Base-by-base conservation (phyloP, 352 stramenopile species). In the Phytophthora pinifolia region DNA sequence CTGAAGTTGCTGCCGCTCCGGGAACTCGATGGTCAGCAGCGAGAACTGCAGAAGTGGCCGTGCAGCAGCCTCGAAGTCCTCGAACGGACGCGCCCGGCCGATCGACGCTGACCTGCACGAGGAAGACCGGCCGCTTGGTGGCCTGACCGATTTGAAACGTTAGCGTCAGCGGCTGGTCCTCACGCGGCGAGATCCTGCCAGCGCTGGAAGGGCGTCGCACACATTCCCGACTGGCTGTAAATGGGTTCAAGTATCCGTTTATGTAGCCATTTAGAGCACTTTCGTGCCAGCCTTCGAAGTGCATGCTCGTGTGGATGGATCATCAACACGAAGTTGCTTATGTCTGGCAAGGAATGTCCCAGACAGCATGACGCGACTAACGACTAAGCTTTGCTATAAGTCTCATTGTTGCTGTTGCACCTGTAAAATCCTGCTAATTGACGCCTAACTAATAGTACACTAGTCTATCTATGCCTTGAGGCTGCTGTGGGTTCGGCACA, bases 21-120 rank as follows among this genome's bases (percentile, higher is more conserved):
- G 65, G 46, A 74, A 74, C 25, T 67, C 45, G 20, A 55, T 67
- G 3, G 41, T 48, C 6, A 73, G 30, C 30, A 73, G 61, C 32
- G 60, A 67, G 33, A 58, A 73, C 38, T 56, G 55, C 65, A 73
- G 35, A 73, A 73, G 46, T 73, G 65, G 5, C 65, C 65, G 42
- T 70, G 65, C 18, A 70, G 60, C 34, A 73, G n/a, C 31, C 46
- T 61, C 39, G 36, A 61, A 73, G n/a, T 59, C 60, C 31, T 67
- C 55, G 56, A 72, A 67, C 0, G 59, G 29, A 9, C 42, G 46
- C 17, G 53, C 27, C 4, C 18, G 44, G 30, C 20, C 14, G 12
- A 9, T 22, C 54, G 46, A 14, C 54, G 54, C n/a, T 68, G 59
- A 65, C 59, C 15, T 66, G 53, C 17, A 72, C 30, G 14, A 54